Base-by-base conservation (phyloP, 1,284 basidiomycete genomes). In the Gymnopus androsaceus region DNA sequence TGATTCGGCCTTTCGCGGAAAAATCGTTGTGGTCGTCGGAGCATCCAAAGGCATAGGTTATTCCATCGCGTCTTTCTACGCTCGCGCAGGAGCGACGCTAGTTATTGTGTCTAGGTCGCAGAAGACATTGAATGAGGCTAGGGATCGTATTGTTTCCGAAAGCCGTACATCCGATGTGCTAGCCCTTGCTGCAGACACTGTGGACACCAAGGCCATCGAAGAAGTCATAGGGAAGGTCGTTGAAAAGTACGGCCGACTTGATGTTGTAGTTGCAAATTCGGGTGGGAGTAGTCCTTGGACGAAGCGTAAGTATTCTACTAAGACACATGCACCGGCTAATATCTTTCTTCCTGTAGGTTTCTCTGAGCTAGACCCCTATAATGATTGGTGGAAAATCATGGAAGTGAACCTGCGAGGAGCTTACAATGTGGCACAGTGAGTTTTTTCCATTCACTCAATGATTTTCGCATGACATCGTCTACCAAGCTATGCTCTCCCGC, bases 1-100 rank as follows among this genome's bases (percentile, higher is more conserved):
- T n/a, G 8, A 14, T n/a, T 14, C 37, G 15, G 28, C 50, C 37
- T 45, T 45, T 27, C 27, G 15, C 27, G 37, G 23, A 4, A 51
- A 57, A 31, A 34, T 51, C 17, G 55, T 56, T 25, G 11, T 56
- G 31, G 41, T 56, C 4, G 41, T 40, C 31, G 54, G 54, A 38
- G 54, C 37, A 8, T 56, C 54, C 17, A 41, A 47, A 21, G 48
- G 54, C 9, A 56, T 56, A 27, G 54, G 54, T 14, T 19, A 42
- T 23, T 36, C 46, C 17, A 56, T 45, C 21, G 47, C 54, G 3
- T 30, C 23, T 8, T 45, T 49, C 27, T 56, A 56, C 48, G 54
- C 47, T 12, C 34, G 47, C 12, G 36, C 54, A 21, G 48, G 54
- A 7, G 46, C 47, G 9, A 31, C 11, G 7, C n/a, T 56, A 8